phyloP scores from a whole-genome alignment of 1,284 basidiomycete species.

The Schizophyllum amplum region DNA sequence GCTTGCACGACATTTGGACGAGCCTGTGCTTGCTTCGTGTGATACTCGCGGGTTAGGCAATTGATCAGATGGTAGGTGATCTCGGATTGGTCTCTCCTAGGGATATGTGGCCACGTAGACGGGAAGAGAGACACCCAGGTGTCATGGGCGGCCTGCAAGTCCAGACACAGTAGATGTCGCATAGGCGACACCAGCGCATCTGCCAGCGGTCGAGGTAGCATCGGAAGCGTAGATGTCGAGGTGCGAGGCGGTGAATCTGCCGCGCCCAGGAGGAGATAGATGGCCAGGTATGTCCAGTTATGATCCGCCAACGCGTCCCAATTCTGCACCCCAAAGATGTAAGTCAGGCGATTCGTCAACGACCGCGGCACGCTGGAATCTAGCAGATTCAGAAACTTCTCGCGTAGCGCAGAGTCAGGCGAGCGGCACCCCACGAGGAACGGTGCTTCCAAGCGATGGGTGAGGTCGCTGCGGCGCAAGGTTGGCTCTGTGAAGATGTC shows the following conservation, averaged over 20 bases:
- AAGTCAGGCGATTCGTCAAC: slow-evolving; percentile 78
- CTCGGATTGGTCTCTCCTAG: slow-evolving; percentile 83
- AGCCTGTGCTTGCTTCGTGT: slow-evolving; percentile 81
- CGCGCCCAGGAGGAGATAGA: slow-evolving; percentile 84
- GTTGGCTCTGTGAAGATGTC: slow-evolving; percentile 89
- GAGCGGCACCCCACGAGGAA: slow-evolving; percentile 92
- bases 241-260: slow-evolving; percentile 19
- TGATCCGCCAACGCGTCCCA: slow-evolving; percentile 94
- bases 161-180: slow-evolving; percentile 80
- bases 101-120: slow-evolving; percentile 83
- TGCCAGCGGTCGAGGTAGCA: slow-evolving; percentile 40
- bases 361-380: slow-evolving; percentile 85
- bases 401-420: slow-evolving; percentile 72
- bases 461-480: slow-evolving; percentile 88
- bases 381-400: slow-evolving; percentile 86
- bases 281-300: slow-evolving; percentile 92
- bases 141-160: slow-evolving; percentile 71
- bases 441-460: slow-evolving; percentile 86
- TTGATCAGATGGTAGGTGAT: slow-evolving; percentile 87
- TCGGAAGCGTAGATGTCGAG: slow-evolving; percentile 32
- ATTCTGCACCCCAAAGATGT: slow-evolving; percentile 89
- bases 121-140: slow-evolving; percentile 91
- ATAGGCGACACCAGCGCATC: slow-evolving; percentile 68
- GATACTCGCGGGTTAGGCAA: slow-evolving; percentile 90
- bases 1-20: slow-evolving; percentile 97